Base-by-base conservation (phyloP, 2,329 filamentous ascomycete species). In the Calonectria montana region DNA sequence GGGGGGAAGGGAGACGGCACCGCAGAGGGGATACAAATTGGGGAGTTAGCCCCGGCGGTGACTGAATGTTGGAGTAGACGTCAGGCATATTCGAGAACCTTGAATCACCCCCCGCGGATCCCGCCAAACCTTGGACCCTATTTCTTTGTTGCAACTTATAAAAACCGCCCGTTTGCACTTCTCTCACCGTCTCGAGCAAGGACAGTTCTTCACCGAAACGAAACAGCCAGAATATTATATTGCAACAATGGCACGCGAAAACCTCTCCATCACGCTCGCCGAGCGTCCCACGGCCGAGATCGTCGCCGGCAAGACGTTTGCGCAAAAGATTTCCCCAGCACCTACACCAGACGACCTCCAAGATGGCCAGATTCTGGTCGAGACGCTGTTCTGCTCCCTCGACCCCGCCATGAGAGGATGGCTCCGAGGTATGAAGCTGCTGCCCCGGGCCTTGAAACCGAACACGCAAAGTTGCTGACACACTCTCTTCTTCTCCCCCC, bases 321-420 rank as follows among this genome's bases (percentile, higher is more conserved):
- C 83, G 45, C 78, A 87, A 41, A 87, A 90, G 77, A 85, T 84
- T 57, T 82, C 85, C 1, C 85, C 88, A 1, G 85, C 89, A 4
- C 89, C 89, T 76, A 83, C 87, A 9, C 84, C 86, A 23, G 83
- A 83, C 37, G 86, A 89, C 72, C 86, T 93, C 48, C 87, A 92
- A 80, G 88, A 91, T 85, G 91, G 91, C 75, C 84, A 94, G 79
- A 86, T 94, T 67, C 86, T 94, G 63, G 82, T 90, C 53, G 88
- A 90, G 81, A 81, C 82, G 1, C 82, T 93, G 71, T 94, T 94
- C 79, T 86, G 94, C 53, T 92, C 91, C 12, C 86, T 94, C 45
- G 93, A 94, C 82, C 93, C 93, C 1, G 92, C 93, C n/a, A 94
- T 94, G 92, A 89, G 93, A 77, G 90, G 90, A 70, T 94, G 92